phyloP scores from a whole-genome alignment of 2,329 filamentous ascomycete species.

The Xylaria sp. region DNA sequence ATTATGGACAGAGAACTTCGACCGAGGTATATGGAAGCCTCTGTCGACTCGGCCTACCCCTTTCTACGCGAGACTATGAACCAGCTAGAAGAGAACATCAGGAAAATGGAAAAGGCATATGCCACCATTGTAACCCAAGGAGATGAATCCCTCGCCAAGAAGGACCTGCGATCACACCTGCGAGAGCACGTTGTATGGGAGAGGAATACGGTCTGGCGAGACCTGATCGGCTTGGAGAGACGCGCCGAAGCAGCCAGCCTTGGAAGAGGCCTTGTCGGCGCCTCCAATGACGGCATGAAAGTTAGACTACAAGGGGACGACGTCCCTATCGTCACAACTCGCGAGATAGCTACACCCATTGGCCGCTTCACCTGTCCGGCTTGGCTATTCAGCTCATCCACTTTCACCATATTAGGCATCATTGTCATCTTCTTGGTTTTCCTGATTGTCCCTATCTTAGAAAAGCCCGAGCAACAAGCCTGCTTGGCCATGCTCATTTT shows the following conservation, averaged over 20 bases:
- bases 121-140: conserved; percentile 84
- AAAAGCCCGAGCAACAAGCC: conserved; percentile 91
- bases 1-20: conserved; percentile 87
- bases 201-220: conserved; percentile 97
- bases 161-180: conserved; percentile 88
- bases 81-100: conserved; percentile 76
- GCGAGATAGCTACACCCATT: conserved; percentile 81
- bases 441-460: conserved; percentile 82
- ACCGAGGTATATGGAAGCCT: conserved; percentile 76
- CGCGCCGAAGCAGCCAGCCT: conserved; percentile 94
- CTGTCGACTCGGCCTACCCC: conserved; percentile 82
- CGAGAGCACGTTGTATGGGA: conserved; percentile 99
- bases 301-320: conserved; percentile 88
- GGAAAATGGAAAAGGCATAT: conserved; percentile 81
- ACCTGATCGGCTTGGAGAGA: conserved; percentile 97
- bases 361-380: conserved; percentile 79
- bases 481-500: conserved; percentile 94
- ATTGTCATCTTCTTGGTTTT: conserved; percentile 79
- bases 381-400: conserved; percentile 86
- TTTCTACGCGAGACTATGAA: conserved; percentile 80
- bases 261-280: conserved; percentile 84
- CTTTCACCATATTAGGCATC: conserved; percentile 79
- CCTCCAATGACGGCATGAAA: conserved; percentile 73
- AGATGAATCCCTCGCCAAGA: conserved; percentile 79
- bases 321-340: conserved; percentile 68